These are phyloP conservation scores for Ehretia macrophylla DNA, from an alignment of 257 asterid species.

Conservation along the genomic window DNA sequence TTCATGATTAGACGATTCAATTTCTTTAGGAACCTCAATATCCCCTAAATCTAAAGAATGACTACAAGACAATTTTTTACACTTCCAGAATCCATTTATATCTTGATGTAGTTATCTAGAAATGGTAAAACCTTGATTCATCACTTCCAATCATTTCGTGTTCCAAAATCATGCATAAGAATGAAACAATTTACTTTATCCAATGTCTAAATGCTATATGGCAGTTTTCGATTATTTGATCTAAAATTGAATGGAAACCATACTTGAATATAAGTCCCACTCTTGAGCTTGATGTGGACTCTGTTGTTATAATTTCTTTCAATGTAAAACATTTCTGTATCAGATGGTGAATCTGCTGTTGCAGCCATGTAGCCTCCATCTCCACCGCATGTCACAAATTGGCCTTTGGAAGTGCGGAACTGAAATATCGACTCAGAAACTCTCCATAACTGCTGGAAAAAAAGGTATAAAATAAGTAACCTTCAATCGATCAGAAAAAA, in stretches of 20 bases:
- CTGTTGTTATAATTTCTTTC: constrained; percentile 54
- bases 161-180: background rate
- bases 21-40: background rate
- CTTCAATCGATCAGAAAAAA: background rate
- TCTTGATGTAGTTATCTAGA: background rate
- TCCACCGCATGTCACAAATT: constrained; percentile 54
- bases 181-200: background rate
- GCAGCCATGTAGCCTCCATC: constrained; percentile 52
- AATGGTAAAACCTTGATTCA: background rate
- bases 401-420: constrained; percentile 63
- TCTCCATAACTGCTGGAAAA: constrained; percentile 65
- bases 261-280: constrained; percentile 70
- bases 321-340: constrained; percentile 57
- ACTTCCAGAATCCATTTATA: no score
- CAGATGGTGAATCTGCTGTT: constrained; percentile 42
- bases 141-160: background rate
- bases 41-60: background rate
- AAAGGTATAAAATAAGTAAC: constrained; percentile 4
- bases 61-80: no score
- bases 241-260: constrained; percentile 1
- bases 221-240: background rate
- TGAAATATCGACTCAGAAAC: constrained; percentile 63
- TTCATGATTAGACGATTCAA: no score
- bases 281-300: constrained; percentile 54
- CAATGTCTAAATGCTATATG: background rate